Evolutionary conservation across 345 rosid species (phyloP).

Genomic region (Corymbia maculata): DNA sequence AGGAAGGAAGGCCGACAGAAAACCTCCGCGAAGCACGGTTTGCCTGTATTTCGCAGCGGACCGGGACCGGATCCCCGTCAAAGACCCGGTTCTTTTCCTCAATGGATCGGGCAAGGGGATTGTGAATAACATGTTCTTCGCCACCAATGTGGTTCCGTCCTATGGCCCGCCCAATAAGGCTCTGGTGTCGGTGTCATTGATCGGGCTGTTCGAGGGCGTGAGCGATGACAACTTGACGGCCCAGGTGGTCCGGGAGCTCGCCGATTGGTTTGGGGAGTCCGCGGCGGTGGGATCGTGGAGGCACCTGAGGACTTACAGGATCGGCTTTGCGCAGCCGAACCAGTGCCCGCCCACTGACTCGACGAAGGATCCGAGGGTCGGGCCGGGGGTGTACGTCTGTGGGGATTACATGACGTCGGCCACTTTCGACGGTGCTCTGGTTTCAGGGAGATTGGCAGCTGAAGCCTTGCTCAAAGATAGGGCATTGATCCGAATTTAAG

Average conservation of each 20-base stretch:
- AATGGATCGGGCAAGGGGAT: slow-evolving; percentile 75
- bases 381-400: slow-evolving; percentile 42
- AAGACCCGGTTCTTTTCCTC: slow-evolving; percentile 65
- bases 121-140: slow-evolving; percentile 86
- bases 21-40: slow-evolving; percentile 55
- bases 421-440: slow-evolving; percentile 88
- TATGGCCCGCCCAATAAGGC: slow-evolving; percentile 69
- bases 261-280: slow-evolving; percentile 60
- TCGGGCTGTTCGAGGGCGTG: slow-evolving; percentile 48
- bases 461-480: slow-evolving; percentile 55
- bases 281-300: slow-evolving; percentile 46
- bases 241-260: slow-evolving; percentile 42
- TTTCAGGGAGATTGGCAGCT: slow-evolving; percentile 74
- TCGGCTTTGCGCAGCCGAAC: slow-evolving; percentile 74
- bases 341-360: slow-evolving; percentile 71
- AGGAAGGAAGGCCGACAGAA: slow-evolving; percentile 10
- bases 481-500: not conserved
- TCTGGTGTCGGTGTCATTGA: slow-evolving; percentile 65
- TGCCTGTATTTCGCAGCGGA: slow-evolving; percentile 72
- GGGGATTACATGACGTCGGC: slow-evolving; percentile 81
- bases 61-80: slow-evolving; percentile 35
- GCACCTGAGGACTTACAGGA: slow-evolving; percentile 67
- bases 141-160: slow-evolving; percentile 71
- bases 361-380: slow-evolving; percentile 35
- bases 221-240: slow-evolving; percentile 42